phyloP scores from a whole-genome alignment of 1,139 yeast species.

The Magnusiomyces fungicola region DNA sequence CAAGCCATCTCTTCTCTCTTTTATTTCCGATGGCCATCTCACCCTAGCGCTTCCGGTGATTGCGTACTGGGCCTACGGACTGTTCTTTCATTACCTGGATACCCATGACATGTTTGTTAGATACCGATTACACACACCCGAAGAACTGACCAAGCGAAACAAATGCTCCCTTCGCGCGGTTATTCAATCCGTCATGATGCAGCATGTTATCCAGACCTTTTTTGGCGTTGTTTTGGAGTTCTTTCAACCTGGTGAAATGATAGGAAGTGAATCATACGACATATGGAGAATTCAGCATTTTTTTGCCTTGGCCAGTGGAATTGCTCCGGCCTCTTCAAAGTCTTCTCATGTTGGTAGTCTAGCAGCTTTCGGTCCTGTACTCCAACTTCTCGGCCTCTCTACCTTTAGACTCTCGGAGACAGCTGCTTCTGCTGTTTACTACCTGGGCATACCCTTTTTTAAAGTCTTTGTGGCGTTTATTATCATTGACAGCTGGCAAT shows the following conservation, averaged over 20 bases:
- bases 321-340: conserved; percentile 12
- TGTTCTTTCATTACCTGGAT: conserved; percentile 69
- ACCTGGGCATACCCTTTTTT: conserved; percentile 39
- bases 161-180: conserved; percentile 66
- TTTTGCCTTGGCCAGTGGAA: conserved; percentile 1
- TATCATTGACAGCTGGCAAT: conserved; percentile 92
- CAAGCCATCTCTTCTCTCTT: not conserved
- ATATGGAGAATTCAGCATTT: conserved; percentile 46
- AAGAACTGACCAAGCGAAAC: conserved; percentile 69
- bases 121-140: conserved; percentile 87
- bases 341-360: not conserved
- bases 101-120: conserved; percentile 64
- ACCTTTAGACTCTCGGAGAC: conserved; percentile 17
- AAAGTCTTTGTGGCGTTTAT: conserved; percentile 58
- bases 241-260: conserved; percentile 52
- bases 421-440: conserved; percentile 42
- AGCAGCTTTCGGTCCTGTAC: not conserved
- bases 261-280: conserved; percentile 64
- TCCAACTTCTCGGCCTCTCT: conserved; percentile 33
- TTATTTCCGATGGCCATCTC: not conserved
- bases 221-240: conserved; percentile 54
- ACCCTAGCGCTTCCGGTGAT: not conserved
- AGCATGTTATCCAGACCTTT: conserved; percentile 73
- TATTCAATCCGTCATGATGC: conserved; percentile 69
- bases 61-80: conserved; percentile 51